A percentile compares a stretch with the other conserved stretches of the same genome.
Evolutionary conservation across 2,329 filamentous ascomycete genomes (phyloP).

Genomic region (Hymenoscyphus linearis): DNA sequence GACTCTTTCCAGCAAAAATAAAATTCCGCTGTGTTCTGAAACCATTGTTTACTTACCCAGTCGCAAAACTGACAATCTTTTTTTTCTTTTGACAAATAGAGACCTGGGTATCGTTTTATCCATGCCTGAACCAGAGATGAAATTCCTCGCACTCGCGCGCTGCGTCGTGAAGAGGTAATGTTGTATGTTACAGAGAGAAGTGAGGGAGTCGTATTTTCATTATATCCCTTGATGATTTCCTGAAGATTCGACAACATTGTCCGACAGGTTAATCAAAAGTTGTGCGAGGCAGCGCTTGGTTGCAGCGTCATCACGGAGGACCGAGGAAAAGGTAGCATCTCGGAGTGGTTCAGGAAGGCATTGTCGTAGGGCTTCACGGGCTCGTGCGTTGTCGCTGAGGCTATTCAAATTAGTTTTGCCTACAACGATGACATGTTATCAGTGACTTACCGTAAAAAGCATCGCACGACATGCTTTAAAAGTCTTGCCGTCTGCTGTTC

Average conservation of each 20-base stretch:
- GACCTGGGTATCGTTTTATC: slow-evolving; percentile 32
- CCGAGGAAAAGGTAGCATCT: slow-evolving; percentile 93
- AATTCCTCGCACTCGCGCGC: slow-evolving; percentile 18
- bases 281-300: slow-evolving; percentile 98
- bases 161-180: slow-evolving; percentile 20
- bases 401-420: slow-evolving; percentile 41
- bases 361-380: slow-evolving; percentile 88
- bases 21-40: slow-evolving; percentile 30
- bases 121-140: slow-evolving; percentile 31
- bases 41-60: slow-evolving; percentile 23
- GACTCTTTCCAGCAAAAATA: slow-evolving; percentile 18
- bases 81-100: slow-evolving; percentile 22
- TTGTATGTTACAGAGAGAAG: slow-evolving; percentile 29
- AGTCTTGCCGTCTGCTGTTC: slow-evolving; percentile 95
- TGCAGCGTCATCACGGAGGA: slow-evolving; percentile 91
- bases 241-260: slow-evolving; percentile 59
- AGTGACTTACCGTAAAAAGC: slow-evolving; percentile 75
- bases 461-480: slow-evolving; percentile 95
- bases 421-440: no score
- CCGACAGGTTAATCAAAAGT: slow-evolving; percentile 90
- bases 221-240: slow-evolving; percentile 31
- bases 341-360: slow-evolving; percentile 98
- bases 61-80: slow-evolving; percentile 16
- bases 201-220: slow-evolving; percentile 11
- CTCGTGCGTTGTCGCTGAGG: slow-evolving; percentile 91